Conservation (phyloP, 2,329 filamentous ascomycete genomes). For the Metarhizium sp. region DNA sequence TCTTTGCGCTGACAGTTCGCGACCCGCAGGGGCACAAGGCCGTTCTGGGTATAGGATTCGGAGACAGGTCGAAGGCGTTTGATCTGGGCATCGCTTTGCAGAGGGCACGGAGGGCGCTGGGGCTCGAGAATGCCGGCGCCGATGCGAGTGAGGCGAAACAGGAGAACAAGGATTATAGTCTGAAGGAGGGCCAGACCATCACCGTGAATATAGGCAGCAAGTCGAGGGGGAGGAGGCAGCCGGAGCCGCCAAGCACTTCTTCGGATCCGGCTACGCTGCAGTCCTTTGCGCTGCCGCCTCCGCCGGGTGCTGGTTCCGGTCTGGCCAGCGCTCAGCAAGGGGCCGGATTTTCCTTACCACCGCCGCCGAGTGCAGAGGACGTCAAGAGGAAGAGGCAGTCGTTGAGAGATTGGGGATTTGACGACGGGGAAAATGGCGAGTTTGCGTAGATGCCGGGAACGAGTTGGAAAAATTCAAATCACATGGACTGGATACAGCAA, state of each 20-base stretch:
- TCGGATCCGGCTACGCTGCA: slow-evolving; percentile 25
- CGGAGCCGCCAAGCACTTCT: background rate
- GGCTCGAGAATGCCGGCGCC: slow-evolving; percentile 37
- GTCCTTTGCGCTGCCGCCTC: slow-evolving; percentile 67
- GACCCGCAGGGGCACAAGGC: slow-evolving; percentile 69
- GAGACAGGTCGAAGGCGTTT: slow-evolving; percentile 77
- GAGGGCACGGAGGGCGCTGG: slow-evolving; percentile 63
- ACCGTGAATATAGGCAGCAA: slow-evolving; percentile 63
- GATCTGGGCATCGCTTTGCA: slow-evolving; percentile 76
- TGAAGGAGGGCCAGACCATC: slow-evolving; percentile 87
- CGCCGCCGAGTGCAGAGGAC: slow-evolving; percentile 54
- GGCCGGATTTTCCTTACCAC: slow-evolving; percentile 48
- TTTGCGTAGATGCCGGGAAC: slow-evolving; percentile 41
- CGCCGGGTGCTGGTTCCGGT: slow-evolving; percentile 33
- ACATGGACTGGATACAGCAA: slow-evolving; percentile 3
- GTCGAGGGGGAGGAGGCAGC: slow-evolving; percentile 38
- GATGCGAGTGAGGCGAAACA: slow-evolving; percentile 24
- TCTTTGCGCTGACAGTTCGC: slow-evolving; percentile 76
- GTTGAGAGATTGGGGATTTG: slow-evolving; percentile 64
- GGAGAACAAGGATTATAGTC: slow-evolving; percentile 57
- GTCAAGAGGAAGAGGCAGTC: slow-evolving; percentile 51
- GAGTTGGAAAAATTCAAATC: background rate
- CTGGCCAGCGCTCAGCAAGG: slow-evolving; percentile 15
- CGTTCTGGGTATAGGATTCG: slow-evolving; percentile 75
- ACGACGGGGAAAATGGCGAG: slow-evolving; percentile 83